A percentile compares a stretch with the other conserved stretches of the same genome.
phyloP scores from a whole-genome alignment of 1,284 basidiomycete genomes.

The Moesziomyces sp. region DNA sequence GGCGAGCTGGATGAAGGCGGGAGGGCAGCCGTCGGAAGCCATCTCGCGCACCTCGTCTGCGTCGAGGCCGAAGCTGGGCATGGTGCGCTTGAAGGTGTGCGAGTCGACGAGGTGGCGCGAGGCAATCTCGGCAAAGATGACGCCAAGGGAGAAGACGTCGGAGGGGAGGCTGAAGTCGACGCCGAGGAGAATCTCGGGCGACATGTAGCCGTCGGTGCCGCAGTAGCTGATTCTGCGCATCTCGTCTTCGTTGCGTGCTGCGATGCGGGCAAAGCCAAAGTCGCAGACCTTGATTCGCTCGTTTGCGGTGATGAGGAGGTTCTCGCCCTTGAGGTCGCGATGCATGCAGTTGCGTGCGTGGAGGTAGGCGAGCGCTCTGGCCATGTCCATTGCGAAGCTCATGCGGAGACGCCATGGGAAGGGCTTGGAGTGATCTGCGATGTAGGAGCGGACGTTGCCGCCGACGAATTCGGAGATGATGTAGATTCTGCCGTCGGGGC shows the following conservation, averaged over 20 bases:
- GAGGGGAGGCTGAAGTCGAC: constrained; percentile 91
- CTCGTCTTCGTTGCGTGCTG: constrained; percentile 89
- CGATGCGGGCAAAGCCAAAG: constrained; percentile 91
- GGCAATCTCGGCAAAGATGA: constrained; percentile 93
- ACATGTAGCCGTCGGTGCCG: constrained; percentile 80
- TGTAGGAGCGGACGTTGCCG: constrained; percentile 56
- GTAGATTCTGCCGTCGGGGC: constrained; percentile 76
- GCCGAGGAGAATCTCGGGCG: constrained; percentile 89
- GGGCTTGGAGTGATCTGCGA: constrained; percentile 58
- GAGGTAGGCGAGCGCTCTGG: constrained; percentile 93
- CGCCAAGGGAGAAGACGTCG: constrained; percentile 91
- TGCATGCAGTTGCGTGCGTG: constrained; percentile 83
- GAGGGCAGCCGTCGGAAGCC: constrained; percentile 81
- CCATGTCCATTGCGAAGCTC: constrained; percentile 92
- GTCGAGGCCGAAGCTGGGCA: constrained; percentile 77
- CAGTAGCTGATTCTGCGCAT: constrained; percentile 92
- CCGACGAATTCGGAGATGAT: constrained; percentile 65
- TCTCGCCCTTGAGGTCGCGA: constrained; percentile 93
- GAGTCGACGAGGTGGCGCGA: constrained; percentile 83
- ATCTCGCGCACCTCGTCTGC: constrained; percentile 77
- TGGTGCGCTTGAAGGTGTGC: constrained; percentile 63
- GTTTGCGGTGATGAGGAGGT: constrained; percentile 91
- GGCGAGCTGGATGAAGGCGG: constrained; percentile 79
- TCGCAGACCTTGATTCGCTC: constrained; percentile 95
- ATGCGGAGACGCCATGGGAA: constrained; percentile 74